A percentile compares a stretch with the other conserved stretches of the same genome.
These are phyloP conservation scores for Ilyonectria destructans DNA, from an alignment of 2,329 filamentous ascomycete species.

Conservation along the genomic window DNA sequence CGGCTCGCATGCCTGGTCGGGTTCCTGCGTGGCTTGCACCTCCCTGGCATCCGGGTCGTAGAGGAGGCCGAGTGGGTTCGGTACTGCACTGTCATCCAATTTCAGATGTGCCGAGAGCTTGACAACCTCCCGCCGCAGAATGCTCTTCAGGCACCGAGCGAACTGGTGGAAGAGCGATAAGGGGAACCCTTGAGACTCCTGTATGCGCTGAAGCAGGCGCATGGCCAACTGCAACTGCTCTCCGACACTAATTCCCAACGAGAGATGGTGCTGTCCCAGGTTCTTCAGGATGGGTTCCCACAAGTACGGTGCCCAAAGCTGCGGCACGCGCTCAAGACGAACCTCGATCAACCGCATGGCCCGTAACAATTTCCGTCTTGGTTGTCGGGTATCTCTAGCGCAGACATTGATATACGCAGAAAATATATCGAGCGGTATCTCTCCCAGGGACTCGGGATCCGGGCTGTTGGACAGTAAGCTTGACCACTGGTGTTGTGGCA, in stretches of 20 bases:
- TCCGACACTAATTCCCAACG: conserved; percentile 47
- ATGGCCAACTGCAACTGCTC: conserved; percentile 53
- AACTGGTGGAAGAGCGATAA: conserved; percentile 46
- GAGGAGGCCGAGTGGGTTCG: conserved; percentile 35
- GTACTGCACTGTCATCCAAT: conserved; percentile 25
- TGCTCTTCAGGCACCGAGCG: conserved; percentile 46
- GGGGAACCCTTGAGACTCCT: conserved; percentile 44
- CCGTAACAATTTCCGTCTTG: conserved; percentile 50
- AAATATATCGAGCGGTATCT: conserved; percentile 58
- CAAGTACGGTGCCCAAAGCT: conserved; percentile 51
- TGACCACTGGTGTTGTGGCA: conserved; percentile 28
- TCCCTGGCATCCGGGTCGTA: conserved; percentile 37
- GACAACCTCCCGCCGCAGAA: conserved; percentile 47
- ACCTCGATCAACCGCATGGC: conserved; percentile 51
- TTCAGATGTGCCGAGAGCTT: conserved; percentile 40
- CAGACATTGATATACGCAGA: conserved; percentile 64
- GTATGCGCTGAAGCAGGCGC: conserved; percentile 50
- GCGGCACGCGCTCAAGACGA: conserved; percentile 44
- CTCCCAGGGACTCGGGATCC: conserved; percentile 42
- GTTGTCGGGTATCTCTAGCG: conserved; percentile 41
- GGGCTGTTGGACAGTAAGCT: conserved; percentile 45
- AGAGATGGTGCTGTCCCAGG: conserved; percentile 50
- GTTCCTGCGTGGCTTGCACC: conserved; percentile 25
- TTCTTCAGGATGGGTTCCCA: conserved; percentile 56
- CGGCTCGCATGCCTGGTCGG: conserved; percentile 18